Conservation (phyloP, 2,329 filamentous ascomycete genomes). For the Alternaria triticina region DNA sequence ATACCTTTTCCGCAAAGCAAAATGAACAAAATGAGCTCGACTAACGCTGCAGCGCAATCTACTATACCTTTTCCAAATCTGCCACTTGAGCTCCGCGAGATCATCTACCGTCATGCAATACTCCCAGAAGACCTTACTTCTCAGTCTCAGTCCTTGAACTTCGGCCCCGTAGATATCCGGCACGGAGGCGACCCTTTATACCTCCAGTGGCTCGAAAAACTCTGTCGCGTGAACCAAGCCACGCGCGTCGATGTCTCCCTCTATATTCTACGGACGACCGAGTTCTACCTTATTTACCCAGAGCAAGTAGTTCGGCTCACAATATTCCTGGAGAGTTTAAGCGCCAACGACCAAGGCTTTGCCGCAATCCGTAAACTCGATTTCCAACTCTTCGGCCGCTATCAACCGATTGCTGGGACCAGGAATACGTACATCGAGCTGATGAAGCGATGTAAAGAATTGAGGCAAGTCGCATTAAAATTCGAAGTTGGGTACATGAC, state of each 20-base stretch:
- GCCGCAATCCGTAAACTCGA: constrained; percentile 1
- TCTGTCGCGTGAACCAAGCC: constrained; percentile 12
- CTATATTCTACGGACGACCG: neutral
- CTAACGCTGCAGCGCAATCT: neutral
- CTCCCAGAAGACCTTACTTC: neutral
- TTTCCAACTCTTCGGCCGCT: constrained; percentile 7
- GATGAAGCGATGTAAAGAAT: neutral
- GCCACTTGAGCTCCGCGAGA: constrained; percentile 7
- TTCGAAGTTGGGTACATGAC: constrained; percentile 1
- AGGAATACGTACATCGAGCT: neutral
- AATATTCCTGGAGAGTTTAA: constrained; percentile 2
- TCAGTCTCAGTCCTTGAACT: neutral
- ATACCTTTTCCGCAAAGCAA: neutral
- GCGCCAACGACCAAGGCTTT: neutral
- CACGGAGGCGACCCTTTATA: neutral
- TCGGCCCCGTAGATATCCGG: constrained; percentile 1
- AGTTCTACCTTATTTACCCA: constrained; percentile 1
- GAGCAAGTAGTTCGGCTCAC: neutral
- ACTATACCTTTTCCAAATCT: neutral
- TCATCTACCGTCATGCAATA: neutral
- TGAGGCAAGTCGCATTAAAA: constrained; percentile 1
- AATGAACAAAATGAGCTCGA: neutral
- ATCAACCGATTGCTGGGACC: neutral
- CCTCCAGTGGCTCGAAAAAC: constrained; percentile 4
- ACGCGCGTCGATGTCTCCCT: constrained; percentile 10